Percentiles rank a stretch among this genome's conserved stretches.
Conservation (phyloP, 108 stramenopile genomes). For the Licmophora abbreviata region DNA sequence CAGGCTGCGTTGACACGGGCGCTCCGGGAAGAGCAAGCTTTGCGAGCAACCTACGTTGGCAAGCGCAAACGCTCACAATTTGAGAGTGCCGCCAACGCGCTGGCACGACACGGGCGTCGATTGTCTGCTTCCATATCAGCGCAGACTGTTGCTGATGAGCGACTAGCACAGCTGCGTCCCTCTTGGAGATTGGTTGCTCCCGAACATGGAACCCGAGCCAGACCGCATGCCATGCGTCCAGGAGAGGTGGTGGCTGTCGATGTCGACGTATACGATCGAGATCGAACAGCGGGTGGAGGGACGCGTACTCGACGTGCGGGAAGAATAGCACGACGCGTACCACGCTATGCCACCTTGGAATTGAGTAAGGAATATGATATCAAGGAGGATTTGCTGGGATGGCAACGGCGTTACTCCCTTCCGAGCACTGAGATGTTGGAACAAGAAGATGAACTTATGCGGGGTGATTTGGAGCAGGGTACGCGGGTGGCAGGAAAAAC, state of each 20-base stretch:
- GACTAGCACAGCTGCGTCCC: constrained; percentile 46
- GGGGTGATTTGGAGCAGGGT: constrained; percentile 3
- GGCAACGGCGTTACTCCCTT: constrained; percentile 4
- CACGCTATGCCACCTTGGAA: constrained; percentile 78
- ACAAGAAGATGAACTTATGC: constrained; percentile 2
- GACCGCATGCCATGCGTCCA: constrained; percentile 53
- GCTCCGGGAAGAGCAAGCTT: constrained; percentile 31
- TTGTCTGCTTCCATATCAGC: constrained; percentile 40
- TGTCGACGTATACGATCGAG: constrained; percentile 73
- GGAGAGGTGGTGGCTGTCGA: constrained; percentile 68
- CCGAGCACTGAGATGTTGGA: too few species aligned
- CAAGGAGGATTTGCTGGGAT: constrained; percentile 4
- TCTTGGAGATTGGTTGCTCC: constrained; percentile 78
- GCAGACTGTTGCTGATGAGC: constrained; percentile 44
- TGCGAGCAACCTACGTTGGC: constrained; percentile 45
- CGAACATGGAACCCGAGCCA: constrained; percentile 67
- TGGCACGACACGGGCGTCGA: constrained; percentile 44
- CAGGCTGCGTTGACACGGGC: constrained; percentile 11
- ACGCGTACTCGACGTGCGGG: constrained; percentile 16
- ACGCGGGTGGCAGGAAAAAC: constrained; percentile 15
- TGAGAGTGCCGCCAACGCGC: constrained; percentile 26
- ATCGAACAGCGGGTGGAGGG: constrained; percentile 36
- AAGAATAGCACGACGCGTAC: constrained; percentile 61
- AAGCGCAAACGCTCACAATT: constrained; percentile 56
- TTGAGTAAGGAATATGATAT: constrained; percentile 38